A percentile compares a stretch with the other conserved stretches of the same genome.
Conservation (phyloP, 495 filamentous ascomycete genomes). For the Aspergillus homomorphus region DNA sequence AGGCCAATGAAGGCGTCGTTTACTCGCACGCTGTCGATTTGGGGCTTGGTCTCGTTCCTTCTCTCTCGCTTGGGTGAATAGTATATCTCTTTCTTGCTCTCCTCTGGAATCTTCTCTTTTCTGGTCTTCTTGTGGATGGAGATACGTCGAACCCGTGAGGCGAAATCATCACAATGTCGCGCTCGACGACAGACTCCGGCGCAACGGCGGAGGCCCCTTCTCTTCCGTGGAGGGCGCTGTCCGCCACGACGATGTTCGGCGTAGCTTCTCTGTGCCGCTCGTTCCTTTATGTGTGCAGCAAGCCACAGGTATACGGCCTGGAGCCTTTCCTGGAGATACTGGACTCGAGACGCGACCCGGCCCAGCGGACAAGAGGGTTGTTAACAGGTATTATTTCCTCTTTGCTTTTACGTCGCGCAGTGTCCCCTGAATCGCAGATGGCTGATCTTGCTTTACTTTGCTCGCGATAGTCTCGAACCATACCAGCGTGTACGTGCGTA, state of each 20-base stretch:
- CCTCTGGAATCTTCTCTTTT: slow-evolving; percentile 5
- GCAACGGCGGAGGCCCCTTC: slow-evolving; percentile 43
- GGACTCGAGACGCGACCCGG: slow-evolving; percentile 66
- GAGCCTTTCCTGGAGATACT: slow-evolving; percentile 72
- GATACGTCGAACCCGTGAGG: slow-evolving; percentile 17
- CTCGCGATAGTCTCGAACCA: slow-evolving; percentile 79
- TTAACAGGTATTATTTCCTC: slow-evolving; percentile 65
- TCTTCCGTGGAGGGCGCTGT: slow-evolving; percentile 40
- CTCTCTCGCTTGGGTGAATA: background rate
- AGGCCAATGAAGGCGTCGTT: slow-evolving; percentile 17
- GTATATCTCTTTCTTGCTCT: slow-evolving; percentile 7
- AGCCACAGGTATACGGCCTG: slow-evolving; percentile 64
- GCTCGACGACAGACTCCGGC: slow-evolving; percentile 35
- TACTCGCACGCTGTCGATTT: slow-evolving; percentile 16
- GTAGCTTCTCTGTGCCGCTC: slow-evolving; percentile 46
- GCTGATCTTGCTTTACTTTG: slow-evolving; percentile 19
- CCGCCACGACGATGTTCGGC: slow-evolving; percentile 43
- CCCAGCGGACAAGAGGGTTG: slow-evolving; percentile 68
- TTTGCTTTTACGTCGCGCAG: background rate
- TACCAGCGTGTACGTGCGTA: slow-evolving; percentile 82
- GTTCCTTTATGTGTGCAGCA: slow-evolving; percentile 42
- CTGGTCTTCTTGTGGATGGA: slow-evolving; percentile 25
- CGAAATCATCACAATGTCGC: slow-evolving; percentile 18
- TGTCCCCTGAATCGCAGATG: background rate
- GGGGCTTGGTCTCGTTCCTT: slow-evolving; percentile 8